A percentile compares a stretch with the other conserved stretches of the same genome.
These are phyloP conservation scores for Termitomyces sp. DNA, from an alignment of 768 basidiomycete species.

Conservation along the genomic window DNA sequence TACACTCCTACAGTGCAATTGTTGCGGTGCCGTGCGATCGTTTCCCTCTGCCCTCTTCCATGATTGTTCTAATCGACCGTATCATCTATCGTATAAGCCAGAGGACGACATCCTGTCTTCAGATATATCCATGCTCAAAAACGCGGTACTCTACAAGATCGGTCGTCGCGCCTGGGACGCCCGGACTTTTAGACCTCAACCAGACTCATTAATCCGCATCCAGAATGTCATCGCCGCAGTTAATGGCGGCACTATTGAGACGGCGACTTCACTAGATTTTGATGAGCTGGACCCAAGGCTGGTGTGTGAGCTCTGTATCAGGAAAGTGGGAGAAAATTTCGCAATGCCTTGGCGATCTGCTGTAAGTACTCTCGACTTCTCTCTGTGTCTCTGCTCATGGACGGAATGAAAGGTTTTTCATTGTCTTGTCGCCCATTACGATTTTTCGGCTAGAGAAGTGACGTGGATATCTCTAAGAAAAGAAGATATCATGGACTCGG, in stretches of 20 bases:
- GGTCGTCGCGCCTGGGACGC: not conserved
- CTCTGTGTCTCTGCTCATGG: not conserved
- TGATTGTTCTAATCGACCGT: not conserved
- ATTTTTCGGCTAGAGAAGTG: not conserved
- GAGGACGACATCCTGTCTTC: not conserved
- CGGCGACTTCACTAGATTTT: slow-evolving; percentile 2
- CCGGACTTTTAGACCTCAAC: not conserved
- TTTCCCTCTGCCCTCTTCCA: not conserved
- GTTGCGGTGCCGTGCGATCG: not conserved
- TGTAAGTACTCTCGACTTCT: not conserved
- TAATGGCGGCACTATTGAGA: not conserved
- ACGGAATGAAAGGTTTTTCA: not conserved
- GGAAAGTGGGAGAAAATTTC: not conserved
- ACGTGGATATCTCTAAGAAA: not conserved
- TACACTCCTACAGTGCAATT: not conserved
- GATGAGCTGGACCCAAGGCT: not conserved
- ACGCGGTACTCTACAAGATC: not conserved
- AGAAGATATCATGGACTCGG: not conserved
- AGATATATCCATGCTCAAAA: not conserved
- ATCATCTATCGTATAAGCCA: too few species aligned
- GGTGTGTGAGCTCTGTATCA: slow-evolving; percentile 2
- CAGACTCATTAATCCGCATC: not conserved
- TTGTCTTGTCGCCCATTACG: not conserved
- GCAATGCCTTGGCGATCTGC: too few species aligned
- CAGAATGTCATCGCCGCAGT: not conserved